Evolutionary conservation across 352 stramenopile genomes (phyloP).

Genomic region (Phytophthora pluvialis): DNA sequence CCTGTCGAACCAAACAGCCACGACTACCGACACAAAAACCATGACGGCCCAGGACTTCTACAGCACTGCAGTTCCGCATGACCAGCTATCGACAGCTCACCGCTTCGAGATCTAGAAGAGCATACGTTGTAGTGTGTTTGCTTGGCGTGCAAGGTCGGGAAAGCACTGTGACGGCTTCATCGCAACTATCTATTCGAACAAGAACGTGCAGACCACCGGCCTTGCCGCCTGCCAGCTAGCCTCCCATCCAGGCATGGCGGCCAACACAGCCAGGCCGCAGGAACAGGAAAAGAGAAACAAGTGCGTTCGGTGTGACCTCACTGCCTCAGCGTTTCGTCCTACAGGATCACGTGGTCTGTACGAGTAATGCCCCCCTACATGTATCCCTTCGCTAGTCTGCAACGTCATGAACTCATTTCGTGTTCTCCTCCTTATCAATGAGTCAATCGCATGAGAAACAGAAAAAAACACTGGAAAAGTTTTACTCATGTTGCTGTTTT

Average conservation of each 20-base stretch:
- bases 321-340: constrained; percentile 19
- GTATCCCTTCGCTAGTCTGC: constrained; percentile 16
- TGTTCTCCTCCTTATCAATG: constrained; percentile 10
- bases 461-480: background rate
- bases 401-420: constrained; percentile 11
- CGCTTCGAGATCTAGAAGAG: constrained; percentile 63
- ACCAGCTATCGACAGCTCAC: constrained; percentile 49
- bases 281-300: constrained; percentile 19
- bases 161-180: constrained; percentile 15
- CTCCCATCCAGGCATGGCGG: background rate
- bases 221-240: constrained; percentile 4
- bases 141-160: constrained; percentile 12
- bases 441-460: constrained; percentile 7
- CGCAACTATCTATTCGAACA: constrained; percentile 41
- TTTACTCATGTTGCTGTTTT: background rate
- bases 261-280: background rate
- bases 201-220: constrained; percentile 20
- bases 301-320: constrained; percentile 22
- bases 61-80: constrained; percentile 47
- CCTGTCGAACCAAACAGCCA: constrained; percentile 12
- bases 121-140: constrained; percentile 18
- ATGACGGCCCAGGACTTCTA: constrained; percentile 70
- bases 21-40: constrained; percentile 32
- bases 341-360: constrained; percentile 14
- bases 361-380: constrained; percentile 20